Conservation (phyloP, 805 yeast species). For the Hanseniaspora guilliermondii region DNA sequence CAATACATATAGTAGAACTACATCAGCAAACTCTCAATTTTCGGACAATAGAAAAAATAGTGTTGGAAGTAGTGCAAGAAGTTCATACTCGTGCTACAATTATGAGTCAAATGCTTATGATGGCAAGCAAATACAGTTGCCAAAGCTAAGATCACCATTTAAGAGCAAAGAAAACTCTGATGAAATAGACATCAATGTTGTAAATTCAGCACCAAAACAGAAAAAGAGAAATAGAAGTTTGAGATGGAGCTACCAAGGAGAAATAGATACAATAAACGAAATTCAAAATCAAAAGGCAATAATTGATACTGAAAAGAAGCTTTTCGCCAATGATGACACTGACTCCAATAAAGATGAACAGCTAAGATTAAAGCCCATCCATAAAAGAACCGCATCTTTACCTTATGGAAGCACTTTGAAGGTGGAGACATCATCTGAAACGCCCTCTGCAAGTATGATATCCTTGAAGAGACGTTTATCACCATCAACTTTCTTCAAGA, state of each 20-base stretch:
- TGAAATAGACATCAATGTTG: not conserved
- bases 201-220: not conserved
- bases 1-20: not conserved
- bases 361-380: not conserved
- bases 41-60: conserved; percentile 1
- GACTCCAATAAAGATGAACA: not conserved
- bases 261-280: conserved; percentile 9
- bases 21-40: conserved; percentile 11
- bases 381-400: conserved; percentile 12
- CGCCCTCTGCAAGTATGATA: not conserved
- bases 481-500: conserved; percentile 8
- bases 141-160: conserved; percentile 12
- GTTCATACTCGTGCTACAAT: not conserved
- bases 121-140: not conserved
- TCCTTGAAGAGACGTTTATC: conserved; percentile 8
- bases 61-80: not conserved
- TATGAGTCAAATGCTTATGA: not conserved
- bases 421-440: not conserved
- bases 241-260: conserved; percentile 14
- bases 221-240: conserved; percentile 12
- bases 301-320: not conserved
- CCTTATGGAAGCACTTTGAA: not conserved
- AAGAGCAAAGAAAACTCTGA: not conserved
- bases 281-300: conserved; percentile 9
- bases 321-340: not conserved